Evolutionary conservation across 2,329 filamentous ascomycete species (phyloP), one percentile per base, ranked within the genome.

Genomic region (Polytolypa hystricis): DNA sequence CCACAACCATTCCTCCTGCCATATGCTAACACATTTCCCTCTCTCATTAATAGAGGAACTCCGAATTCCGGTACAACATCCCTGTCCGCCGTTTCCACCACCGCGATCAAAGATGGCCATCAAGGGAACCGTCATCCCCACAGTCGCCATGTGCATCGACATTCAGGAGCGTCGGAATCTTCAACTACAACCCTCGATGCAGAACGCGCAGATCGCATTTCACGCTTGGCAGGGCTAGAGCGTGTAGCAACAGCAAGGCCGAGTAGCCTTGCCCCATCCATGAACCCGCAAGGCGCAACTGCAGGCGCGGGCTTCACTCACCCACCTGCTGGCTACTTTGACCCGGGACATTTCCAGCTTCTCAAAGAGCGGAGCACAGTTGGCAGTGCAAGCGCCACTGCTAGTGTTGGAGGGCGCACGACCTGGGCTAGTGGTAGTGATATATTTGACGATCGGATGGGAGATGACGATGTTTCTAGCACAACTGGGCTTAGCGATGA

Each of bases 41-140:
- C 37, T 20, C 34, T 47, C 37, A 45, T 18, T 46, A n/a, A 31
- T 46, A 93, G 85, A 46, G 87, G 89, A 52, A 96, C 89, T 2
- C 89, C 89, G 3, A 95, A 91, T 47, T 93, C 85, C 47, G 81
- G 83, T 27, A 93, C 84, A 3, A 95, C 87, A 9, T 93, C 86
- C 35, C 79, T 96, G 52, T 94, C 85, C 17, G 80, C 86, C 27
- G 73, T 96, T 32, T 93, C 85, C 11, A 95, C 89, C 12, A 91
- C 85, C 9, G 89, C 89, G 35, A 94, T 94, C 70, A 94, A 95
- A 62, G 89, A 96, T 56, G 89, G 89, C 49, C 85, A 95, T 54
- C 83, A 85, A 42, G 89, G 89, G 45, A 77, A 86, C 54, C 71
- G 80, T 18, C 74, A 77, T 18, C 71, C 78, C 39, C 70, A 73